Conservation (phyloP, 169 alveolate genomes). For the Blepharisma undulans region DNA sequence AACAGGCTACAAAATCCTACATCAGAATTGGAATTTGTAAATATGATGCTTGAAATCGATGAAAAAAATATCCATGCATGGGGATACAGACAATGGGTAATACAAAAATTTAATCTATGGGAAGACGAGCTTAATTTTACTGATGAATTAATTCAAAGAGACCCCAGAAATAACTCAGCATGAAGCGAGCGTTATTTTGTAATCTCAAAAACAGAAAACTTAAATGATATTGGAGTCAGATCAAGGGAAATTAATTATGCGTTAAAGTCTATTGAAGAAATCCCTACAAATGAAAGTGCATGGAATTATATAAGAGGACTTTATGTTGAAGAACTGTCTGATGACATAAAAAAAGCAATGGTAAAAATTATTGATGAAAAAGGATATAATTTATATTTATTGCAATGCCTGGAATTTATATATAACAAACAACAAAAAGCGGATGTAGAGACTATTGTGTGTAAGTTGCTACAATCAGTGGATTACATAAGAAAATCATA, state of each 20-base stretch:
- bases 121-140: slow-evolving; percentile 59
- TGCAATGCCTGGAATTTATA: neutral
- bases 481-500: slow-evolving; percentile 21
- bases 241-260: slow-evolving; percentile 33
- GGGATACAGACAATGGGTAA: slow-evolving; percentile 76
- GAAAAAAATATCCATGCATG: slow-evolving; percentile 78
- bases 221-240: slow-evolving; percentile 15
- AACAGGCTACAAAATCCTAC: slow-evolving; percentile 44
- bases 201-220: neutral
- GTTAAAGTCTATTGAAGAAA: slow-evolving; percentile 40
- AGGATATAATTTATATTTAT: neutral
- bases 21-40: slow-evolving; percentile 59
- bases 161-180: slow-evolving; percentile 65
- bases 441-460: neutral
- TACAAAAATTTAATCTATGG: slow-evolving; percentile 58
- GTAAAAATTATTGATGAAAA: neutral
- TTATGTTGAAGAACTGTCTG: neutral
- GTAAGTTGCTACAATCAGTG: neutral
- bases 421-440: neutral
- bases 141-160: slow-evolving; percentile 48
- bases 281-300: slow-evolving; percentile 64
- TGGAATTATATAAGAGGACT: slow-evolving; percentile 69
- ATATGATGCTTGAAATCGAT: slow-evolving; percentile 53
- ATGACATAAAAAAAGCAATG: neutral
- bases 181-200: slow-evolving; percentile 71